Conservation (phyloP, 169 alveolate genomes). For the Eimeria maxima region DNA sequence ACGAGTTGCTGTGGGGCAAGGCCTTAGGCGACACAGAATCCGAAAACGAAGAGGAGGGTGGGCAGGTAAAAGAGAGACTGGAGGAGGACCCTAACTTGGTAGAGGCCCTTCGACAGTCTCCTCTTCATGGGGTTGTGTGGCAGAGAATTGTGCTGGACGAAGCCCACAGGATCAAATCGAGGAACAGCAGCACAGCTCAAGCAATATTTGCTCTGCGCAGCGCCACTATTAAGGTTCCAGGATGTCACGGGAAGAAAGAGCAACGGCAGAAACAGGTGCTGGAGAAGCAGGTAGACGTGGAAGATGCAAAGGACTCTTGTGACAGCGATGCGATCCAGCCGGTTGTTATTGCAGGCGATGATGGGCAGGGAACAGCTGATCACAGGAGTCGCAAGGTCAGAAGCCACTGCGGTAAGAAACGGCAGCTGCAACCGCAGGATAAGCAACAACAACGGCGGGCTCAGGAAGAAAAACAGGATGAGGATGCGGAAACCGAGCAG, state of each 20-base stretch:
- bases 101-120: conserved; percentile 41
- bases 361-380: not conserved
- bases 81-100: conserved; percentile 76
- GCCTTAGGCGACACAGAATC: conserved; percentile 46
- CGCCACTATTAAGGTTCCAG: conserved; percentile 40
- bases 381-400: not conserved
- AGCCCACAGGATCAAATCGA: conserved; percentile 97
- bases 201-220: conserved; percentile 89
- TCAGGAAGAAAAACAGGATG: not conserved
- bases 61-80: conserved; percentile 69
- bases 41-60: conserved; percentile 78
- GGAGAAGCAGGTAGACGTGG: conserved; percentile 1
- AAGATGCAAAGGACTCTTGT: not conserved
- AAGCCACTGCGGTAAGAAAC: not conserved
- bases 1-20: conserved; percentile 65
- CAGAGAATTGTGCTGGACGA: conserved; percentile 96
- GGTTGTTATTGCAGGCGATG: not conserved
- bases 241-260: not conserved
- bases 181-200: conserved; percentile 95
- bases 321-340: not conserved
- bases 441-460: conserved; percentile 14
- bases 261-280: not conserved
- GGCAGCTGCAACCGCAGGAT: conserved; percentile 4
- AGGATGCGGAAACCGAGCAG: conserved; percentile 8
- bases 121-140: conserved; percentile 82